Conservation (phyloP, 208 protist species). For the Trypanosoma theileri region DNA sequence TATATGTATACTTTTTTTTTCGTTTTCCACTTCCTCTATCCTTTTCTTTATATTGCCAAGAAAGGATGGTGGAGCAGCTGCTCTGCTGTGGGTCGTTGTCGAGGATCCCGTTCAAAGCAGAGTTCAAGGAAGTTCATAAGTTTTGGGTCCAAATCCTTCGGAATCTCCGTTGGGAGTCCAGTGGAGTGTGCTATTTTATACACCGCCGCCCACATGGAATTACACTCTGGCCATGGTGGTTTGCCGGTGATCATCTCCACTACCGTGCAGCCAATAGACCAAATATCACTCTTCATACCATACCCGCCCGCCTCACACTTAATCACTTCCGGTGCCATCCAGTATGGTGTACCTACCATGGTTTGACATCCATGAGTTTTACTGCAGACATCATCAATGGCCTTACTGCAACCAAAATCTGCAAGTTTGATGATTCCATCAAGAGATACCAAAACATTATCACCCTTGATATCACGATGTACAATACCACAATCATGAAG, state of each 20-base stretch:
- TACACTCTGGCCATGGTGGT: slow-evolving; percentile 89
- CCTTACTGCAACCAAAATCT: slow-evolving; percentile 92
- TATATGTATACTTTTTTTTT: too few relatives aligned
- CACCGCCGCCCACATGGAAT: slow-evolving; percentile 84
- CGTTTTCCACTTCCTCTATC: neutral
- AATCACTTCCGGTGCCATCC: slow-evolving; percentile 93
- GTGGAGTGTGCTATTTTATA: slow-evolving; percentile 89
- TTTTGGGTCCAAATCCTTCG: slow-evolving; percentile 64
- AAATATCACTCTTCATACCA: slow-evolving; percentile 92
- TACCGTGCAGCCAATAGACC: slow-evolving; percentile 93
- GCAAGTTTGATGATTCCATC: slow-evolving; percentile 89
- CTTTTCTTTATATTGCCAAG: slow-evolving; percentile 33
- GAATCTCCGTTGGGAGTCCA: slow-evolving; percentile 83
- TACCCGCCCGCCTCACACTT: slow-evolving; percentile 88
- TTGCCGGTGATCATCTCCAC: slow-evolving; percentile 93
- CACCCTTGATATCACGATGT: slow-evolving; percentile 91
- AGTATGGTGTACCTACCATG: slow-evolving; percentile 90
- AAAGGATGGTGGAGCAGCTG: slow-evolving; percentile 77
- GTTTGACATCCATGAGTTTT: slow-evolving; percentile 73
- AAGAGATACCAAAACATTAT: slow-evolving; percentile 86
- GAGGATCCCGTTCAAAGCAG: slow-evolving; percentile 84
- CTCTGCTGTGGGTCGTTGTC: slow-evolving; percentile 57
- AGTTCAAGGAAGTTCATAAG: slow-evolving; percentile 72
- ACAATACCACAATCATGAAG: slow-evolving; percentile 89
- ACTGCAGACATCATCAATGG: slow-evolving; percentile 82